These are phyloP conservation scores for Halenospora varia DNA, from an alignment of 495 filamentous ascomycete species.

Conservation along the genomic window DNA sequence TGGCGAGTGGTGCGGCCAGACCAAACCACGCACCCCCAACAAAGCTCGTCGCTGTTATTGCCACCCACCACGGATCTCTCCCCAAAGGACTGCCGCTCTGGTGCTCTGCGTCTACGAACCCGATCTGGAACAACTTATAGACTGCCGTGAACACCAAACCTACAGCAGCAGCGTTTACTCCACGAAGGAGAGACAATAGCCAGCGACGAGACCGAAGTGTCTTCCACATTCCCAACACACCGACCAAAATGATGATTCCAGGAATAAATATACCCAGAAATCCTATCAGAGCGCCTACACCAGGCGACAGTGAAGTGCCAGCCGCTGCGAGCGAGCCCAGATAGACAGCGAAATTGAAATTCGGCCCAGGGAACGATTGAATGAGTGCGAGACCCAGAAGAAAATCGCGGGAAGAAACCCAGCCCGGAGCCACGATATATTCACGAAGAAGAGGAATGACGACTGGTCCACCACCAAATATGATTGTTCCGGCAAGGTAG, in stretches of 20 bases:
- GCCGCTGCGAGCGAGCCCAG: slow-evolving; percentile 60
- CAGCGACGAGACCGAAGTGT: slow-evolving; percentile 47
- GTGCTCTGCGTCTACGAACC: slow-evolving; percentile 55
- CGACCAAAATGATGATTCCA: slow-evolving; percentile 61
- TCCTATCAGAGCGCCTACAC: slow-evolving; percentile 59
- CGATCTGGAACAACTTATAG: slow-evolving; percentile 76
- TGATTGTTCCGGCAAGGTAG: slow-evolving; percentile 81
- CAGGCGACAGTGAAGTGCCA: slow-evolving; percentile 32
- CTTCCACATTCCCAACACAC: slow-evolving; percentile 68
- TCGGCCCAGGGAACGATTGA: slow-evolving; percentile 80
- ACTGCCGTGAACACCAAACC: slow-evolving; percentile 82
- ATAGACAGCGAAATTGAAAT: slow-evolving; percentile 86
- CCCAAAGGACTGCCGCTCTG: slow-evolving; percentile 54
- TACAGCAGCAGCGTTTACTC: slow-evolving; percentile 72
- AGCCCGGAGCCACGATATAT: slow-evolving; percentile 74
- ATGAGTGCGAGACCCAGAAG: slow-evolving; percentile 78
- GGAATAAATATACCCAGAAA: slow-evolving; percentile 70
- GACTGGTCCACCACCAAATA: slow-evolving; percentile 83
- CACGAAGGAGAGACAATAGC: slow-evolving; percentile 56
- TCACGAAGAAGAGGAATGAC: slow-evolving; percentile 77
- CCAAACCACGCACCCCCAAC: slow-evolving; percentile 58
- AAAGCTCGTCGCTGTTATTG: slow-evolving; percentile 61
- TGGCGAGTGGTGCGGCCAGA: slow-evolving; percentile 56
- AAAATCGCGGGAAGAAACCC: slow-evolving; percentile 77
- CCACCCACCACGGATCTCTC: slow-evolving; percentile 71